Evolutionary conservation across 805 yeast species (phyloP).

Genomic region (Yamadazyma takamatsuzukensis): DNA sequence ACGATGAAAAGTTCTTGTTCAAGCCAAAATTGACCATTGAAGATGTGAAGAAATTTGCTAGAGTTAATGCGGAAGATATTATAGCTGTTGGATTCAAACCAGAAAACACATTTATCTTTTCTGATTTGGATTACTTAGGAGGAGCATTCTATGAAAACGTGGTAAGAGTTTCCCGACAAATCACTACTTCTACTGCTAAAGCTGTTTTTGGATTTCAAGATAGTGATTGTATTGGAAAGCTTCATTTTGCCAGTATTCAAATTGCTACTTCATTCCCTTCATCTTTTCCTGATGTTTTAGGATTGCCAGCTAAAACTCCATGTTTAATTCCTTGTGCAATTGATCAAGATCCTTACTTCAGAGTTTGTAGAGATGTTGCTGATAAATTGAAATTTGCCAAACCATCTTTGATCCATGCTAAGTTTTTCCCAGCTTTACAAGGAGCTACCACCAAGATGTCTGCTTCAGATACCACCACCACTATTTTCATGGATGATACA

Average conservation of each 20-base stretch:
- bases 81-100: constrained; percentile 93
- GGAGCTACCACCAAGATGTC: constrained; percentile 97
- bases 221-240: constrained; percentile 88
- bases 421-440: constrained; percentile 97
- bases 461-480: constrained; percentile 85
- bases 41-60: constrained; percentile 78
- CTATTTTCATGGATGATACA: constrained; percentile 94
- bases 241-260: constrained; percentile 95
- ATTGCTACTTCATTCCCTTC: constrained; percentile 95
- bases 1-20: constrained; percentile 95
- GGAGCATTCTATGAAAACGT: constrained; percentile 93
- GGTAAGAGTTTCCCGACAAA: constrained; percentile 87
- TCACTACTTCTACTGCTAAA: constrained; percentile 94
- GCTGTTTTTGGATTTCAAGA: constrained; percentile 96
- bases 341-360: constrained; percentile 97
- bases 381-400: constrained; percentile 85
- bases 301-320: constrained; percentile 83
- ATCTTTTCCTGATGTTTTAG: constrained; percentile 91
- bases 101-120: constrained; percentile 90
- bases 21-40: constrained; percentile 85
- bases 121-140: constrained; percentile 90
- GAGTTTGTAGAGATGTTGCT: constrained; percentile 97
- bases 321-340: constrained; percentile 98
- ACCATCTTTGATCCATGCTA: constrained; percentile 89
- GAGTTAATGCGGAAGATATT: constrained; percentile 86